These are phyloP conservation scores for Lentinula sp. DNA, from an alignment of 768 basidiomycete genomes.

Conservation along the genomic window DNA sequence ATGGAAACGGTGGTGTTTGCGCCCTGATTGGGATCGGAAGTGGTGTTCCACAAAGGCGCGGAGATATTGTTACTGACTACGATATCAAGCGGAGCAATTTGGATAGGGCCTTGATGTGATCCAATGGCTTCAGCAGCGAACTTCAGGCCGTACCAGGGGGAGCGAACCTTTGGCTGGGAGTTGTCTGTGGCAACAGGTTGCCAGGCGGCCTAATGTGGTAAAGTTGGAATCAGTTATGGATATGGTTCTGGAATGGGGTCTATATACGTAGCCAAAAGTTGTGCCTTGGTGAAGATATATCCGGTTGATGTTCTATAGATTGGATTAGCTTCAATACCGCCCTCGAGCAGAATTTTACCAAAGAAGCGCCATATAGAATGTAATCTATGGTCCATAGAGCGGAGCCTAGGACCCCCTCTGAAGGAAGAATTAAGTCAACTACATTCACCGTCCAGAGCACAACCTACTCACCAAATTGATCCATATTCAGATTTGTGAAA, in stretches of 20 bases:
- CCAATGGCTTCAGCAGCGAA: constrained; percentile 2
- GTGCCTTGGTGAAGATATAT: constrained; percentile 4
- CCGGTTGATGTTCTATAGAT: not conserved
- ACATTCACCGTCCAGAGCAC: not conserved
- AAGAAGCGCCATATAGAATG: not conserved
- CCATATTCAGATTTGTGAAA: constrained; percentile 1
- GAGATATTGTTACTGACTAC: not conserved
- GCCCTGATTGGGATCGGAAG: not conserved
- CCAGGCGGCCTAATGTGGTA: not conserved
- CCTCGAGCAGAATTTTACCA: not conserved
- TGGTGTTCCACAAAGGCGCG: not conserved
- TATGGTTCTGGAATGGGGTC: too few species aligned
- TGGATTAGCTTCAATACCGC: not conserved
- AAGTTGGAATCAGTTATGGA: not conserved
- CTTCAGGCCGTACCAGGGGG: constrained; percentile 2
- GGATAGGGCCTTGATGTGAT: constrained; percentile 1
- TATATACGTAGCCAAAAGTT: constrained; percentile 1
- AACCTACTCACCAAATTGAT: not conserved
- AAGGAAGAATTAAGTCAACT: too few species aligned
- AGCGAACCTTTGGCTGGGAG: not conserved
- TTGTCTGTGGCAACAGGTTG: not conserved
- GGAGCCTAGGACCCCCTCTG: constrained; percentile 2
- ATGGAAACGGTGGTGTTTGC: not conserved
- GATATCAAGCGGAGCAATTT: not conserved
- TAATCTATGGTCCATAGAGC: constrained; percentile 3